Evolutionary conservation across 768 basidiomycete genomes (phyloP).

Genomic region (Amanita subjunquillea): DNA sequence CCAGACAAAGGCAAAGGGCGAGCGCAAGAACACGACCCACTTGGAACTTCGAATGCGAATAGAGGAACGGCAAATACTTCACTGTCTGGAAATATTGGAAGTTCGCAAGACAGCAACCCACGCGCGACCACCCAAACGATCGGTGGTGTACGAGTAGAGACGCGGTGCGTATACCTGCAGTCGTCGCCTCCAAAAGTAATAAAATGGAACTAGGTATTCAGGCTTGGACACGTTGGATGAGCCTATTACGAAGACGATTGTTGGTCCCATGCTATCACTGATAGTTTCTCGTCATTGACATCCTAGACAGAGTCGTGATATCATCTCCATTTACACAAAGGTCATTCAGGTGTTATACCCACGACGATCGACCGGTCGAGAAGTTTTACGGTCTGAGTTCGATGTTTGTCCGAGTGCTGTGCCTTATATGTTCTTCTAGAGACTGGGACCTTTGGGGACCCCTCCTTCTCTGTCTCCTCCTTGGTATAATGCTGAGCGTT

Average conservation of each 20-base stretch:
- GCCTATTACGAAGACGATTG: conserved; percentile 82
- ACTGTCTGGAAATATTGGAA: conserved; percentile 68
- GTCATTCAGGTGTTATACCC: conserved; percentile 92
- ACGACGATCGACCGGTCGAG: conserved; percentile 58
- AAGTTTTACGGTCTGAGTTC: conserved; percentile 60
- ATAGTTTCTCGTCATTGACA: conserved; percentile 2
- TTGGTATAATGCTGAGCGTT: conserved; percentile 79
- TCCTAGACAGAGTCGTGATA: conserved; percentile 62
- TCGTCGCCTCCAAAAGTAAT: background rate
- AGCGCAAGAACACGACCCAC: conserved; percentile 44
- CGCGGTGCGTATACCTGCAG: conserved; percentile 44
- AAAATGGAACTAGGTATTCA: conserved; percentile 42
- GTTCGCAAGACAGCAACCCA: conserved; percentile 27
- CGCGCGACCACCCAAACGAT: conserved; percentile 50
- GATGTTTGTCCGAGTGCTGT: background rate
- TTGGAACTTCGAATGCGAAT: conserved; percentile 31
- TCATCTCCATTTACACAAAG: conserved; percentile 86
- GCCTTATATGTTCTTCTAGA: conserved; percentile 26
- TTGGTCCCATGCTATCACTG: conserved; percentile 23
- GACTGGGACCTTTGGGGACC: conserved; percentile 99
- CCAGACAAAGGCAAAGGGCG: conserved; percentile 66
- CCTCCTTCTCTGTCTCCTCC: conserved; percentile 66
- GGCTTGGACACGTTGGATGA: conserved; percentile 88
- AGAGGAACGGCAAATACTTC: conserved; percentile 21
- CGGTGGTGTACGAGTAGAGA: conserved; percentile 85